Conservation (phyloP, 2,329 filamentous ascomycete species). For the Ceratocystis alfenasii region DNA sequence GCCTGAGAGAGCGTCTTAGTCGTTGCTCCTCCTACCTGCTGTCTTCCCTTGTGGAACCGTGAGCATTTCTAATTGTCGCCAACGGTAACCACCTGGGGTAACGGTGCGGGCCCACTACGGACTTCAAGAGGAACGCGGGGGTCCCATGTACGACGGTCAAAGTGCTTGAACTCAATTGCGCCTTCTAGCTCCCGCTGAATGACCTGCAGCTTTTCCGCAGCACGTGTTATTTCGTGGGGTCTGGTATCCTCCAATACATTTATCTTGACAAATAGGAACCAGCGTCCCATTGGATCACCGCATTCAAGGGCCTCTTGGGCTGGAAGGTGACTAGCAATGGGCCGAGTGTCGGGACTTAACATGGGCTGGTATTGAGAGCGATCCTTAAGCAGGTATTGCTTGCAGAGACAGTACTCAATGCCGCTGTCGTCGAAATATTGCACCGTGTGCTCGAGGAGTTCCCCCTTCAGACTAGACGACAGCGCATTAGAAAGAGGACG, state of each 20-base stretch:
- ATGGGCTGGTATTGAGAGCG: slow-evolving; percentile 29
- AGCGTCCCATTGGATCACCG: slow-evolving; percentile 39
- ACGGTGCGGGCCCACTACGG: slow-evolving; percentile 30
- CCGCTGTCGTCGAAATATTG: slow-evolving; percentile 39
- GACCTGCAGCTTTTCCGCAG: slow-evolving; percentile 39
- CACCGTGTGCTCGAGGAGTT: slow-evolving; percentile 43
- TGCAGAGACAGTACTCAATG: slow-evolving; percentile 42
- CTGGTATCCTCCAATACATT: slow-evolving; percentile 46
- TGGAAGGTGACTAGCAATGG: slow-evolving; percentile 31
- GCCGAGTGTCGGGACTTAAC: slow-evolving; percentile 20
- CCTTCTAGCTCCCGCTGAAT: slow-evolving; percentile 39
- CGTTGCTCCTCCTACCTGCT: not conserved
- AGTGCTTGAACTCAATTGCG: slow-evolving; percentile 40
- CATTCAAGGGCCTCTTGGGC: slow-evolving; percentile 37
- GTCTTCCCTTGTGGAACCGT: slow-evolving; percentile 12
- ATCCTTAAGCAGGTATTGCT: slow-evolving; percentile 35
- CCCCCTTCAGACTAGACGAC: slow-evolving; percentile 37
- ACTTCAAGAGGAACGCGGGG: slow-evolving; percentile 35
- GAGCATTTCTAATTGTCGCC: slow-evolving; percentile 17
- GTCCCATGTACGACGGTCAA: slow-evolving; percentile 44
- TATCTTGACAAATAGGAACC: slow-evolving; percentile 44
- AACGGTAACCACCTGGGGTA: slow-evolving; percentile 25
- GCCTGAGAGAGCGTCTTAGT: not conserved
- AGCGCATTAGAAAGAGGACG: slow-evolving; percentile 15
- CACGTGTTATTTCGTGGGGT: slow-evolving; percentile 46